Evolutionary conservation across 495 filamentous ascomycete species (phyloP), one percentile per base, ranked within the genome.

Genomic region (Penicillium atrosanguineum): DNA sequence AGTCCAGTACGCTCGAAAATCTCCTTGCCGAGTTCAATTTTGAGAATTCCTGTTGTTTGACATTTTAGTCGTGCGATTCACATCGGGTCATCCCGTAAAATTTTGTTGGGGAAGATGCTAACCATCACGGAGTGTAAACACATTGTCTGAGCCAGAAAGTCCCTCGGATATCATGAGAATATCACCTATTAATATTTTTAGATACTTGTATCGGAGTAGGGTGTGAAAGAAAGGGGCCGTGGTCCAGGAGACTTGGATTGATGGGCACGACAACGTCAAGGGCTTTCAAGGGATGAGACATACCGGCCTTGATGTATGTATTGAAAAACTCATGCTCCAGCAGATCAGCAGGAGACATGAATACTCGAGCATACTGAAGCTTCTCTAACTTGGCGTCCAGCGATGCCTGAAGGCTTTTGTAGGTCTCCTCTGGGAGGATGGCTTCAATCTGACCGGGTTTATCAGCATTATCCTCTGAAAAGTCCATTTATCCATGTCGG

Each of bases 111-210:
- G 18, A 6, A 16, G 15, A 20, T 9, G 62, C 67, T 53, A 59
- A 83, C 92, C 92, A 50, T 92, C 82, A 52, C 69, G 79, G 2
- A 98, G 72, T 0, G 80, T 83, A 63, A 87, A 95, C 3, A 90
- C 76, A 64, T 89, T 90, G 61, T 96, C 90, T 9, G 87, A 80
- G n/a, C 86, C 88, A 38, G 83, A 74, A 20, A 82, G 78, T 25
- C 94, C 94, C 65, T 95, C 87, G 0, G 95, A 97, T 15, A 96
- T 83, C 89, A 98, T 94, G 63, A 95, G 67, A 56, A 95, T 78
- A 65, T 91, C 87, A 18, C 94, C 93, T 96, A 50, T 21, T 21
- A 12, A 21, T 4, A 20, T 43, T 61, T 40, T 55, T 46, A 44
- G 39, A 8, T 28, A 21, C 9, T 50, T 34, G 20, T 25, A 18